Evolutionary conservation across 495 filamentous ascomycete genomes (phyloP), one percentile per base, ranked within the genome.

Genomic region (Neurospora sp.): DNA sequence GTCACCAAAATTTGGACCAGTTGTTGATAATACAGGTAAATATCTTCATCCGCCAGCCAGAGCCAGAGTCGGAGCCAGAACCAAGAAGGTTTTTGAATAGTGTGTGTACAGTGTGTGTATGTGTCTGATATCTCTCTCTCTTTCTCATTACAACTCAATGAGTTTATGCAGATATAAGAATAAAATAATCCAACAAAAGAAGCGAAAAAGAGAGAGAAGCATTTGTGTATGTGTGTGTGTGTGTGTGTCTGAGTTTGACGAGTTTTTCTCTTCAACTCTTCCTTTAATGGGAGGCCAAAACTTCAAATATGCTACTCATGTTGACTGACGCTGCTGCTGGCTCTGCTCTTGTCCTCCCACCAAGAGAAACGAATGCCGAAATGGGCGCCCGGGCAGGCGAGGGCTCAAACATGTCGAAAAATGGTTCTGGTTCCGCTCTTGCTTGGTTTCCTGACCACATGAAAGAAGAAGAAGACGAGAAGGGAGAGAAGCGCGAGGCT

Each of bases 241-340:
- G 31, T 35, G 31, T 35, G 22, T 35, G 10, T 12, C 2, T 8
- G 42, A 46, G n/a, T 46, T 16, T 66, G 48, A 59, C 6, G 14
- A 37, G 27, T 35, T 66, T 35, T 66, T 5, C 20, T 3, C 53
- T 27, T 9, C 16, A 3, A 66, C 12, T 18, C 7, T 4, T 44
- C 41, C 27, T 14, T 75, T 73, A 80, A 69, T 76, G 76, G 7
- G 74, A 78, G 20, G 75, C 41, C 72, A 79, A 70, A 72, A 78
- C 76, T 72, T 83, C 81, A 73, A 83, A 83, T 44, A 83, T 82
- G 69, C 81, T 78, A 44, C 79, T 75, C 71, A 83, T 82, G 71
- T 77, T 79, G 40, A 73, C 72, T 68, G 75, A 73, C 6, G 77
- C 48, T 35, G 53, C 53, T 18, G 53, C 53, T 35, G 53, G 74